Base-by-base conservation (phyloP, 495 filamentous ascomycete species). In the Annulohypoxylon bovei region DNA sequence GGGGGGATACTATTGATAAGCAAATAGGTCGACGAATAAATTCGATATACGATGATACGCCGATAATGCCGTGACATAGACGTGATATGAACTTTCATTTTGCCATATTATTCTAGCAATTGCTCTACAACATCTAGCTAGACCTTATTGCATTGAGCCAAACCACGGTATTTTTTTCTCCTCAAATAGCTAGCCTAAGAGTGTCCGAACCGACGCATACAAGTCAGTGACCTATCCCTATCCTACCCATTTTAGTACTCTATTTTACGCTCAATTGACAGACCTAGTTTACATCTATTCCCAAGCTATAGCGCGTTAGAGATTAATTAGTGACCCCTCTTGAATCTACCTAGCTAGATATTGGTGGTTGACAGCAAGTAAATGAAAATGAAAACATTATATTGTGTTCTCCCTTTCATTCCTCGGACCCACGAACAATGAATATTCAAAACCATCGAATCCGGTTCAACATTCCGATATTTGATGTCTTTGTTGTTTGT, bases 1-100 rank as follows among this genome's bases (percentile, higher is more conserved):
- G 63, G 46, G 62, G 57, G 66, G 62, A 70, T 70, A 66, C 66
- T 66, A 70, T 67, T 63, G 55, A 62, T 59, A 70, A 54, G 44
- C 6, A 23, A 33, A 52, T 35, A 66, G 58, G 57, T 66, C 33
- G 60, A 55, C 32, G 40, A 72, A 72, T 72, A 65, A 55, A 72
- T 35, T 72, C 68, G 64, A 72, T 63, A 54, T 35, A 53, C n/a
- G n/a, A 18, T 3, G 5, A 53, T n/a, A 9, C 6, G n/a, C 28
- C 28, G 7, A 20, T 12, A 5, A n/a, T 27, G 1, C 23, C 46
- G 23, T n/a, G 28, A 53, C 6, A 27, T 39, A 14, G n/a, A 30
- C 20, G 53, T 39, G 53, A 32, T 20, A 53, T 20, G 8, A 42
- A 16, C 8, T 16, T 20, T 12, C 4, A 6, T 1, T 5, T 20